Evolutionary conservation across 169 alveolate genomes (phyloP).

Genomic region (Plasmodium sp.): DNA sequence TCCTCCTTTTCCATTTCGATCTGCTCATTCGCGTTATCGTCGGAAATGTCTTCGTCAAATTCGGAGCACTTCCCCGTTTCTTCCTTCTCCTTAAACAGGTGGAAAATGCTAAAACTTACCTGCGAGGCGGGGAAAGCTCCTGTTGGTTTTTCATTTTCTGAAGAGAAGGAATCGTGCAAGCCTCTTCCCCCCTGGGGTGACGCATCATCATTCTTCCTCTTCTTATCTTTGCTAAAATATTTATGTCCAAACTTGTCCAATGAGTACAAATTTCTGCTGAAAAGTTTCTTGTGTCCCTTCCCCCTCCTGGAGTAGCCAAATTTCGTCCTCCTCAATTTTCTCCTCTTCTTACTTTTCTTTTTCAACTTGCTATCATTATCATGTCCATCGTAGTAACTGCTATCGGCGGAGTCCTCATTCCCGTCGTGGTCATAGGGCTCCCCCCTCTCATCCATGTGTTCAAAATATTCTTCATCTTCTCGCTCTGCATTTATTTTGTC

Average conservation of each 20-base stretch:
- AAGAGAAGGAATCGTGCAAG: neutral
- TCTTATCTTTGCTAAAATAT: slow-evolving; percentile 13
- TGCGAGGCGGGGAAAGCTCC: neutral
- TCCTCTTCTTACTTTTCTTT: neutral
- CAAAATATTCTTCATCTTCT: slow-evolving; percentile 2
- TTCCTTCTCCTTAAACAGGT: slow-evolving; percentile 45
- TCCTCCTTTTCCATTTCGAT: neutral
- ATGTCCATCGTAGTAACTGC: slow-evolving; percentile 20
- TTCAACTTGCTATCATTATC: neutral
- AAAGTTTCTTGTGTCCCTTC: neutral
- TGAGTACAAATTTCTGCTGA: slow-evolving; percentile 5
- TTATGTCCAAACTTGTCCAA: neutral
- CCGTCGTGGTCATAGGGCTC: slow-evolving; percentile 13
- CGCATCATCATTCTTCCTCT: neutral
- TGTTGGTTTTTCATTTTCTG: slow-evolving; percentile 6
- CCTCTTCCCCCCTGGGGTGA: neutral
- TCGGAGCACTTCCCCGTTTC: slow-evolving; percentile 26
- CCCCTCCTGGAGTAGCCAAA: neutral
- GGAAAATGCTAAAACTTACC: slow-evolving; percentile 6
- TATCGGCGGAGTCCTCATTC: slow-evolving; percentile 14
- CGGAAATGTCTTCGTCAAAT: slow-evolving; percentile 10
- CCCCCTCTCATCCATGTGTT: slow-evolving; percentile 6
- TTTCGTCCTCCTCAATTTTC: neutral
- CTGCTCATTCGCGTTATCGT: slow-evolving; percentile 13
- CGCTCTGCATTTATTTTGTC: neutral